Evolutionary conservation across 2,329 filamentous ascomycete genomes (phyloP), one percentile per base, ranked within the genome.

Genomic region (Thelonectria rubi): DNA sequence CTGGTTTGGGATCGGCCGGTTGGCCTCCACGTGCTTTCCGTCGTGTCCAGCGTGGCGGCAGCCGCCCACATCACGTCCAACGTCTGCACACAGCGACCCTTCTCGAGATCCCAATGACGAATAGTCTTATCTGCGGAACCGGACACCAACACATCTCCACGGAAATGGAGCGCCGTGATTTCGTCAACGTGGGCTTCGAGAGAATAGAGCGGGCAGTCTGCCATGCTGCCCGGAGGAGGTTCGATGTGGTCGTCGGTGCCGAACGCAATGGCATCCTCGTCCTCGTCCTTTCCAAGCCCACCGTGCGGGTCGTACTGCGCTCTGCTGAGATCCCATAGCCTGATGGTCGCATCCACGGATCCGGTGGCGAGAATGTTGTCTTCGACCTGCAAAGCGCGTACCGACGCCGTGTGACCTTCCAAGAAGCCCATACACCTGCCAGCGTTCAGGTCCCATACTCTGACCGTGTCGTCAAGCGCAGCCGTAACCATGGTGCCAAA

Each of bases 41-140:
- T 84, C 2, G 86, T 83, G 52, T 84, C 84, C 57, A 92, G 84
- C 5, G 86, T 89, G 40, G 89, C 87, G 2, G 95, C 94, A 5
- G 95, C 94, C 10, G 95, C 95, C 95, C 95, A 99, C 76, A 99
- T 91, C 7, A 99, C 94, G 77, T 99, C 95, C 50, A 99, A 82
- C 3, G 95, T 99, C 78, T 99, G 95, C 55, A 99, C 92, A 76
- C 95, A 98, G 50, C 95, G 91, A n/a, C 95, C 95, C 76, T 94
- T 97, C 72, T 94, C 92, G 51, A 99, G 84, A 81, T 99, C 95
- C 95, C 95, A 99, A 76, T 99, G 95, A 46, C 95, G 89, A 57
- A 99, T 82, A 1, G 95, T 99, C 83, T 99, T 99, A 80, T 99
- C 95, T 1, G 95, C 91, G 8, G 94, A 98, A 12, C 95, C 95